phyloP scores from a whole-genome alignment of 768 basidiomycete species.

The Russula emetica region DNA sequence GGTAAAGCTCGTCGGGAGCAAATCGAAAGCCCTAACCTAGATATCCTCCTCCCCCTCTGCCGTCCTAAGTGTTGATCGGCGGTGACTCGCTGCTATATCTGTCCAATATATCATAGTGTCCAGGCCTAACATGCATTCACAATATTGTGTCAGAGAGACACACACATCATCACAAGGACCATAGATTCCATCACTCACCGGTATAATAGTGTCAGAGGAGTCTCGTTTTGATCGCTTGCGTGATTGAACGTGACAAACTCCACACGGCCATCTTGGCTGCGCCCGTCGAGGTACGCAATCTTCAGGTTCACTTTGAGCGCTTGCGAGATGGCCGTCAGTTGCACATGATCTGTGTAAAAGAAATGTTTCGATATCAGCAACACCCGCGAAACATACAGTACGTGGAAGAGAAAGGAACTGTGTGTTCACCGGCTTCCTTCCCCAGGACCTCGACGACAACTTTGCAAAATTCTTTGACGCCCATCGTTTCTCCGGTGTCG shows the following conservation, averaged over 20 bases:
- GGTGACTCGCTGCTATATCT: conserved; percentile 31
- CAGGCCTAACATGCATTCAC: conserved; percentile 51
- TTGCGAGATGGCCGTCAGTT: conserved; percentile 70
- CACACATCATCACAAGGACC: neutral
- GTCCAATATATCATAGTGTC: conserved; percentile 79
- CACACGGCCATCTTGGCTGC: conserved; percentile 44
- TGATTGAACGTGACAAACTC: conserved; percentile 65
- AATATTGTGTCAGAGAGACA: conserved; percentile 6
- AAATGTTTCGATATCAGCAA: neutral
- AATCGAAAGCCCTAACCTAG: neutral
- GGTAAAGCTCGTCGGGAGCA: too few species aligned
- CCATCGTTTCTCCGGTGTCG: conserved; percentile 56
- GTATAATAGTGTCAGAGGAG: conserved; percentile 69
- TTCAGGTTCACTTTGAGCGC: conserved; percentile 63
- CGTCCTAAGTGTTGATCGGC: neutral
- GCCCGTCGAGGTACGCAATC: conserved; percentile 80
- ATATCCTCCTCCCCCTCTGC: neutral
- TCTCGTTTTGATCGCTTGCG: conserved; percentile 39
- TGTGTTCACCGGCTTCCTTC: conserved; percentile 62
- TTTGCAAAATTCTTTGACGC: conserved; percentile 65
- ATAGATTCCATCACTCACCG: conserved; percentile 47
- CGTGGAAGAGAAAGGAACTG: too few species aligned
- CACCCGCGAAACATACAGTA: neutral
- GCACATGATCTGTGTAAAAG: conserved; percentile 59
- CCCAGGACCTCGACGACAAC: conserved; percentile 72